Evolutionary conservation across 2,329 filamentous ascomycete genomes (phyloP).

Genomic region (Aspergillus intermedius): DNA sequence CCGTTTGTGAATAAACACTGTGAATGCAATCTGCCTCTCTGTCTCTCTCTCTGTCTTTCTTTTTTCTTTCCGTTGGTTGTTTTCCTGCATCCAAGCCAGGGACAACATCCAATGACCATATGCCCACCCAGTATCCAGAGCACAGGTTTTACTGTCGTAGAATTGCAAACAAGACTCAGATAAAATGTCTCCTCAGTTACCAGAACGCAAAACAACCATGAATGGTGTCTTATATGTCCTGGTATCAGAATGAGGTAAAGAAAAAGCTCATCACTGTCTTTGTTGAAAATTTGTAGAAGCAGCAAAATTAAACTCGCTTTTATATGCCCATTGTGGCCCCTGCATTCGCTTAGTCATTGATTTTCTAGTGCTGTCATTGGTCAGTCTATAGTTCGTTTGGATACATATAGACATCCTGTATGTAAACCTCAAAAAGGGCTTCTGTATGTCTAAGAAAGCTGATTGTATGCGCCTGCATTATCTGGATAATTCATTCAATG

Average conservation of each 20-base stretch:
- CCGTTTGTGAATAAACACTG: neutral
- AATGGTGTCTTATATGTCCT: neutral
- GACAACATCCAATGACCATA: neutral
- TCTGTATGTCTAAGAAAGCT: too few relatives aligned
- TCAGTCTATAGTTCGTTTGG: neutral
- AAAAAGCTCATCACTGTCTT: neutral
- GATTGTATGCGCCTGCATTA: neutral
- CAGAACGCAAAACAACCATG: neutral
- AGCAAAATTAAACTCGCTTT: neutral
- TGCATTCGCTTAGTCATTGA: neutral
- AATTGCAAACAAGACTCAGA: neutral
- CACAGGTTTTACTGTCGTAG: neutral
- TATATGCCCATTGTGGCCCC: neutral
- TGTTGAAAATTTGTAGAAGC: neutral
- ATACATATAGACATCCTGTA: neutral
- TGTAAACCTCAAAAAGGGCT: too few relatives aligned
- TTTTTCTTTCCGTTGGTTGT: neutral
- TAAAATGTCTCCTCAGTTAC: neutral
- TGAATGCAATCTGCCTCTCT: neutral
- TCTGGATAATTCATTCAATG: neutral
- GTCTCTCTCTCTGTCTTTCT: neutral
- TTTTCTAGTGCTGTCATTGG: neutral
- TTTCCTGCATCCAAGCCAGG: neutral
- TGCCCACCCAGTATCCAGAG: neutral
- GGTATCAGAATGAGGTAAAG: slow-evolving; percentile 7